A percentile compares a stretch with the other conserved stretches of the same genome.
These are phyloP conservation scores for Pleurotus giganteus DNA, from an alignment of 768 basidiomycete genomes.

Conservation along the genomic window DNA sequence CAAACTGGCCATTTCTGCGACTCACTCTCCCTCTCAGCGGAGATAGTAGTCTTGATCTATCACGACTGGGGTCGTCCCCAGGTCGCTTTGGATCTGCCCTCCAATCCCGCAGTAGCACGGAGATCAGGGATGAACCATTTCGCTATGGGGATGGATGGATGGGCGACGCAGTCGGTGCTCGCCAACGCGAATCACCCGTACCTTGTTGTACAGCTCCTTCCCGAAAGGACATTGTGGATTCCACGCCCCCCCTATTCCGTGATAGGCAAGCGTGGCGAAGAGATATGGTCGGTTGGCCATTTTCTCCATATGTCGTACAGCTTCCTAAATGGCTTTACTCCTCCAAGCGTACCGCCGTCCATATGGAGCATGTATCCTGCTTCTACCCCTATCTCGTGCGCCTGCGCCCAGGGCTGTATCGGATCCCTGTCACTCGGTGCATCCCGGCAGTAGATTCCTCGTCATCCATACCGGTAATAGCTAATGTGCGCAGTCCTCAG, in stretches of 20 bases:
- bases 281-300: no score
- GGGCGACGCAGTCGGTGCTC: no score
- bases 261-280: not conserved
- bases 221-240: not conserved
- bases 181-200: not conserved
- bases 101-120: no score
- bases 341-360: constrained; percentile 5
- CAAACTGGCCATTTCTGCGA: not conserved
- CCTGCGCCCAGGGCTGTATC: not conserved
- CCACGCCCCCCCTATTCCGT: not conserved
- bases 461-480: no score
- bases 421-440: no score
- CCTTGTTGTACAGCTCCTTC: not conserved
- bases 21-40: not conserved
- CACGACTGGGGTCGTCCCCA: no score
- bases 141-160: no score
- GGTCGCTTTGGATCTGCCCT: no score
- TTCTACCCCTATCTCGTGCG: not conserved
- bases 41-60: no score
- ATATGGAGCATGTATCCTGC: not conserved
- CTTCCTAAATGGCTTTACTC: not conserved
- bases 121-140: no score
- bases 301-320: not conserved
- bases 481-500: no score
- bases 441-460: no score